Evolutionary conservation across 805 yeast species (phyloP), one percentile per base, ranked within the genome.

Genomic region (Starmera quercuum): DNA sequence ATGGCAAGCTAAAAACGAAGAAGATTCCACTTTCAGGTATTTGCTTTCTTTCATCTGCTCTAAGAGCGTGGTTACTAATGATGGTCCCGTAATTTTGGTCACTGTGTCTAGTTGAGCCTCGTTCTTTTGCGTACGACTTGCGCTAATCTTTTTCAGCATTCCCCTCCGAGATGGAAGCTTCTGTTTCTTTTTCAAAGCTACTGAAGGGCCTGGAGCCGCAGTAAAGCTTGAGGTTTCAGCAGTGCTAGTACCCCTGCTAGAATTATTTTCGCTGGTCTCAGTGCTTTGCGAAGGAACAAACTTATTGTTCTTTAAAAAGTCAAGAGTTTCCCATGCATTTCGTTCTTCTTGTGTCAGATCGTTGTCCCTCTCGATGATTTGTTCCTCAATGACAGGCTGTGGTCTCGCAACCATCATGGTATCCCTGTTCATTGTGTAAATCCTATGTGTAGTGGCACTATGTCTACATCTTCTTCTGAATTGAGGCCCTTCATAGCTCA

Each of bases 371-470:
- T 42, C 51, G 7, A 24, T 31, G 8, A 40, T 40, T 2, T n/a
- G 23, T n/a, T 33, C 37, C 13, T 36, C 33, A 25, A 40, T 31
- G 0, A 25, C 37, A 3, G 36, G 33, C 5, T 25, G 31, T 13
- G 13, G 17, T 10, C 20, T 19, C 7, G 14, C 7, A 11, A 28
- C 14, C 13, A 10, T 28, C 10, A 18, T 28, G 8, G 23, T 13
- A 13, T 13, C 12, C 14, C 4, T 18, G 11, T 19, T 11, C 22
- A 10, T 28, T 8, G 8, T n/a, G 23, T 19, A n/a, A 18, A 28
- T n/a, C 23, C 51, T 41, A 31, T 51, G 42, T 1, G 56, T 51
- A 4, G 50, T 44, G n/a, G 46, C 49, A 26, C 56, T 49, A 31
- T 45, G 37, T 26, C 54, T 37, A n/a, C 49, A 44, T 32, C 49